A percentile compares a stretch with the other conserved stretches of the same genome.
These are phyloP conservation scores for Capronia coronata DNA, from an alignment of 2,329 filamentous ascomycete species.

Conservation along the genomic window DNA sequence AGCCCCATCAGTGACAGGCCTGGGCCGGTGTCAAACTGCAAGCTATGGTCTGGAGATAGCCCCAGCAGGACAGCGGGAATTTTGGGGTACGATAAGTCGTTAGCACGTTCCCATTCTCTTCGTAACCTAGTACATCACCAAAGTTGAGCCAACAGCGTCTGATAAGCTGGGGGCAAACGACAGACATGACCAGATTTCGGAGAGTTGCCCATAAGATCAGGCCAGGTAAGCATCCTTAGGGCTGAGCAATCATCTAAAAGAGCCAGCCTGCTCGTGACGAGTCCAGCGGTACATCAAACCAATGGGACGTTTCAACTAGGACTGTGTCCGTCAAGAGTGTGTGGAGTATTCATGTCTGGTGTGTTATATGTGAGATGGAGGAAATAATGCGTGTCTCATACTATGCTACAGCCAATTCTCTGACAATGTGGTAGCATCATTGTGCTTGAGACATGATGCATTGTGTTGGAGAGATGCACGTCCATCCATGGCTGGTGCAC, in stretches of 20 bases:
- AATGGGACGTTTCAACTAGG: background rate
- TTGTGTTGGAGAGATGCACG: background rate
- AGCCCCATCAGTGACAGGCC: background rate
- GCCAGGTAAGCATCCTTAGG: background rate
- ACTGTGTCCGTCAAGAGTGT: background rate
- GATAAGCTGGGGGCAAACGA: no score
- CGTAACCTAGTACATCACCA: no score
- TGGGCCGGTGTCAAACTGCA: constrained; percentile 12
- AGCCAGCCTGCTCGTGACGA: background rate
- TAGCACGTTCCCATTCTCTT: no score
- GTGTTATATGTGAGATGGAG: background rate
- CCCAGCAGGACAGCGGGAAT: constrained; percentile 3
- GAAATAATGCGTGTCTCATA: background rate
- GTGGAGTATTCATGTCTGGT: background rate
- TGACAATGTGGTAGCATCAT: background rate
- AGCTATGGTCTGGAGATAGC: constrained; percentile 5
- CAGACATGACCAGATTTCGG: background rate
- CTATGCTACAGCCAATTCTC: background rate
- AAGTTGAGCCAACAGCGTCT: no score
- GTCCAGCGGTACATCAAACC: background rate
- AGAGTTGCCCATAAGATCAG: background rate
- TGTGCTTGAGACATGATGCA: background rate
- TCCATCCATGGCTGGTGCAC: background rate
- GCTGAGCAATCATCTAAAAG: no score
- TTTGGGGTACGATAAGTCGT: no score